Evolutionary conservation across 805 yeast genomes (phyloP).

Genomic region (Candida peoriensis): DNA sequence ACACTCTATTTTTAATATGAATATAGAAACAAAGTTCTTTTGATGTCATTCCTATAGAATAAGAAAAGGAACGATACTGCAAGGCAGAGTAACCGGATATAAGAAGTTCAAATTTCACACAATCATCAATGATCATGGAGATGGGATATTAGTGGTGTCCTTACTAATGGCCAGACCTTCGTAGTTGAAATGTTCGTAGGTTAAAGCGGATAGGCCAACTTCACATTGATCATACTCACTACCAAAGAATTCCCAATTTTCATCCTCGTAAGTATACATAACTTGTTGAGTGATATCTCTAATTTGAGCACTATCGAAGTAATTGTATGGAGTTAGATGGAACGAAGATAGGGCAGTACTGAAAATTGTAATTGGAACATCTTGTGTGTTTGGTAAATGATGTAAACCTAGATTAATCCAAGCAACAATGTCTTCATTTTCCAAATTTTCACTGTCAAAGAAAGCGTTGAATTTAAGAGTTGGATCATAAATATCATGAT

Average conservation of each 20-base stretch:
- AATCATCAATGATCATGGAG: too few species aligned
- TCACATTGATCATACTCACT: slow-evolving; percentile 15
- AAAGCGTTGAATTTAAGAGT: slow-evolving; percentile 18
- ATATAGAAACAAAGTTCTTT: too few species aligned
- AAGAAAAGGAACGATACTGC: too few species aligned
- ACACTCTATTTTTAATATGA: too few species aligned
- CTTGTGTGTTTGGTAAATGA: slow-evolving; percentile 27
- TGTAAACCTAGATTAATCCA: slow-evolving; percentile 27
- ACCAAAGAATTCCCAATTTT: slow-evolving; percentile 23
- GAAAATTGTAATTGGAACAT: slow-evolving; percentile 26
- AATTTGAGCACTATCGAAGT: slow-evolving; percentile 22
- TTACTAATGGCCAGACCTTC: slow-evolving; percentile 19
- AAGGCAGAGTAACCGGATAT: too few species aligned
- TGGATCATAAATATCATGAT: slow-evolving; percentile 22
- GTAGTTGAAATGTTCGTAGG: slow-evolving; percentile 16
- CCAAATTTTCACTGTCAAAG: slow-evolving; percentile 24
- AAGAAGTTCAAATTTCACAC: too few species aligned
- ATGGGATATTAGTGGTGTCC: slow-evolving; percentile 22
- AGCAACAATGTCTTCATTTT: slow-evolving; percentile 25
- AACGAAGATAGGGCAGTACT: slow-evolving; percentile 22
- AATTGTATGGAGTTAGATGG: slow-evolving; percentile 25
- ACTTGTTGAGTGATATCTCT: slow-evolving; percentile 22
- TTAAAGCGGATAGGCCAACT: slow-evolving; percentile 12
- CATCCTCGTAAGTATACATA: slow-evolving; percentile 18
- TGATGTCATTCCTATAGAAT: too few species aligned